Conservation (phyloP, 495 filamentous ascomycete genomes). For the Amniculicola lignicola region DNA sequence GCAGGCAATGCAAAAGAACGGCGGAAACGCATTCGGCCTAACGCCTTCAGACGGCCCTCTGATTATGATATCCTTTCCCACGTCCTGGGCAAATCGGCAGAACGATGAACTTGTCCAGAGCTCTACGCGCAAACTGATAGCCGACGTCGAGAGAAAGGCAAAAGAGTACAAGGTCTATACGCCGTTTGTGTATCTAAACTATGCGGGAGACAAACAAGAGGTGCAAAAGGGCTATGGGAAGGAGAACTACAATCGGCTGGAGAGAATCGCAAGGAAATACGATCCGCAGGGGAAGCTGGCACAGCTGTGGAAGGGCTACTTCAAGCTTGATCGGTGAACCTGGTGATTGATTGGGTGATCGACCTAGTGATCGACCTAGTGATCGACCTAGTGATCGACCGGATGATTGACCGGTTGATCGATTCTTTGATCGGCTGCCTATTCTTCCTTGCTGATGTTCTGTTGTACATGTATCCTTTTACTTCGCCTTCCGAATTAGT, state of each 20-base stretch:
- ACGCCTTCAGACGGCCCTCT: not conserved
- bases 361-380: too few relatives aligned
- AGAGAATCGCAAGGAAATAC: not conserved
- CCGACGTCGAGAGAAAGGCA: not conserved
- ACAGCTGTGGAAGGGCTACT: not conserved
- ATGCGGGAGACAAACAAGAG: not conserved
- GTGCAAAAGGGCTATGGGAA: not conserved
- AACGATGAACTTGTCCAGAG: not conserved
- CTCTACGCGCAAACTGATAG: not conserved
- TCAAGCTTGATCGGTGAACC: too few relatives aligned
- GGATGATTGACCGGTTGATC: too few relatives aligned
- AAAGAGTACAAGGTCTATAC: not conserved
- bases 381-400: too few relatives aligned
- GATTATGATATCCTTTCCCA: not conserved
- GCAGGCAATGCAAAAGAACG: not conserved
- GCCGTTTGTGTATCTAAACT: not conserved
- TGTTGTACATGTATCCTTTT: too few relatives aligned
- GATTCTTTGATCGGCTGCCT: too few relatives aligned
- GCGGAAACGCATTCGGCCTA: not conserved
- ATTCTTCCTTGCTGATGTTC: too few relatives aligned
- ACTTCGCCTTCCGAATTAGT: too few relatives aligned
- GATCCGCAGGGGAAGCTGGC: not conserved
- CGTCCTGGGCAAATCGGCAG: not conserved
- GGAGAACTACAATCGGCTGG: not conserved
- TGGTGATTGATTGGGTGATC: too few relatives aligned